Percentiles rank a stretch among this genome's conserved stretches.
phyloP scores from a whole-genome alignment of 345 rosid species.

The Lenwebbia sp. region DNA sequence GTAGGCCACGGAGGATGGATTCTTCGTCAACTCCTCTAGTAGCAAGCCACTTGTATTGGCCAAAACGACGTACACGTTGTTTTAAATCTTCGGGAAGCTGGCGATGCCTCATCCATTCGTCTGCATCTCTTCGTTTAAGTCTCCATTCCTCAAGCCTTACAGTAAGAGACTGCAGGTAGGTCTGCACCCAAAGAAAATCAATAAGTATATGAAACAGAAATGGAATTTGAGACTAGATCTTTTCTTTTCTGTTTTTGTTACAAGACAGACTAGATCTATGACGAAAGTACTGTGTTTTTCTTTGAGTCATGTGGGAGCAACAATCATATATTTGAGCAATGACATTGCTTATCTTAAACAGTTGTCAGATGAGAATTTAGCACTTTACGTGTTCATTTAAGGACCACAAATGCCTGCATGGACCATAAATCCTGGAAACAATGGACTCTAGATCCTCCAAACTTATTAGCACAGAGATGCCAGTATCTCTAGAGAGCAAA shows the following conservation, averaged over 20 bases:
- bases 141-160: constrained; percentile 96
- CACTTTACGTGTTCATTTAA: background rate
- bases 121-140: constrained; percentile 78
- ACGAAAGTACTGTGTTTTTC: background rate
- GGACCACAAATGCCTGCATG: background rate
- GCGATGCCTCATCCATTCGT: constrained; percentile 96
- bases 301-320: background rate
- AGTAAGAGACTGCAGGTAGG: constrained; percentile 80
- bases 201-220: background rate
- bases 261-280: background rate
- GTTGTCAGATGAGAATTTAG: background rate
- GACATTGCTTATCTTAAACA: background rate
- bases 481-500: background rate
- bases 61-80: constrained; percentile 55
- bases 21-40: constrained; percentile 92
- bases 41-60: constrained; percentile 84
- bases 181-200: constrained; percentile 25
- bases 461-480: background rate
- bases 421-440: background rate
- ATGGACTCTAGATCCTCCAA: background rate
- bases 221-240: background rate
- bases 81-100: constrained; percentile 81
- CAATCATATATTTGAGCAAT: background rate
- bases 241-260: background rate
- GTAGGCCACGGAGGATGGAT: constrained; percentile 56